Base-by-base conservation (phyloP, 2,329 filamentous ascomycete genomes). In the Pyricularia sp. region DNA sequence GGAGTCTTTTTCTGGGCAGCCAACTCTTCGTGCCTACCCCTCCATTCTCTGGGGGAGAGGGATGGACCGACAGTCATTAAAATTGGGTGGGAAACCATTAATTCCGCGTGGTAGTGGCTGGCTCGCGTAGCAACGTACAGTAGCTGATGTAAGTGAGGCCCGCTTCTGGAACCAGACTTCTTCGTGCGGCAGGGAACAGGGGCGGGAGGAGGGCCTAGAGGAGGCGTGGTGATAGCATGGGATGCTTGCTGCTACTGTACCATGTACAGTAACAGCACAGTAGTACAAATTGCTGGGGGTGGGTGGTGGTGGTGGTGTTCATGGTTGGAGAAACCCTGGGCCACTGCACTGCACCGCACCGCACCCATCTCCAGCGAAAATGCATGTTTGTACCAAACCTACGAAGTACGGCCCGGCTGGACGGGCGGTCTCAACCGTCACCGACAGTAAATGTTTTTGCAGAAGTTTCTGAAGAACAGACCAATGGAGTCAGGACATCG, bases 11-110 rank as follows among this genome's bases (percentile, higher is more conserved):
- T 63, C 26, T 63, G 59, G 59, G 26, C 59, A 30, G 25, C 25
- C 59, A 63, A 26, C 14, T 28, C 23, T 30, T 26, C 14, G 2
- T 26, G n/a, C 58, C 25, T 61, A 26, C 59, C 59, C 59, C 59
- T 63, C 59, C 59, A 28, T 63, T 26, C 17, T 20, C 59, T 63
- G 23, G 59, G 59, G 59, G 65, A 25, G 23, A 66, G 33, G 33
- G 65, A 66, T 66, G 65, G 65, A 66, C 25, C 31, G 50, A 55
- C 31, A 63, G 20, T 50, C 42, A 50, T 12, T 63, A 63, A 63
- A 63, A 63, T 63, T 63, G 59, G 59, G 59, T 63, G 59, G 58
- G 26, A 30, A 7, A 63, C 25, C 25, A 5, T 23, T 63, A 6
- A 28, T 63, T 63, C 59, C 59, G 25, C 59, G 26, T 28, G 25